A percentile compares a stretch with the other conserved stretches of the same genome.
Evolutionary conservation across 2,329 filamentous ascomycete species (phyloP).

Genomic region (Colletotrichum karsti): DNA sequence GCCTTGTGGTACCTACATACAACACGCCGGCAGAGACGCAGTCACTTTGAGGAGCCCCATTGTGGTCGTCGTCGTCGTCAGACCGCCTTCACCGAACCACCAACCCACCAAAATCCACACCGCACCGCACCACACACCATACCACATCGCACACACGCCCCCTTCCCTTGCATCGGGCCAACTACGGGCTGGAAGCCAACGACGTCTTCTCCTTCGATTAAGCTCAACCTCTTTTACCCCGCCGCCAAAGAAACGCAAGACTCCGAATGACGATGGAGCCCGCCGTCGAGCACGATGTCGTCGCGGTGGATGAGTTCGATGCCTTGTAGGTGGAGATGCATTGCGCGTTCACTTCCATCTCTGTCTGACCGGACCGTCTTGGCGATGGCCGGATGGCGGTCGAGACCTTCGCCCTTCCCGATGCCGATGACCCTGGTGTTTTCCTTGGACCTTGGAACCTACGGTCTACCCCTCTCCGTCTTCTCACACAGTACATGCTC

Average conservation of each 20-base stretch:
- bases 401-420: background rate
- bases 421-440: background rate
- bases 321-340: conserved; percentile 54
- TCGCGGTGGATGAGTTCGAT: conserved; percentile 62
- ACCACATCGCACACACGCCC: background rate
- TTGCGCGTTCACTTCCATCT: conserved; percentile 6
- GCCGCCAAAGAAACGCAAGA: too few relatives aligned
- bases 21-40: background rate
- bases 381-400: background rate
- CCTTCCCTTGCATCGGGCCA: background rate
- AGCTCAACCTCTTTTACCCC: too few relatives aligned
- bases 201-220: too few relatives aligned
- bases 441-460: background rate
- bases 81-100: conserved; percentile 5
- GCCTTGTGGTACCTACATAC: background rate
- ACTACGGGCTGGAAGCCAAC: too few relatives aligned
- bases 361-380: background rate
- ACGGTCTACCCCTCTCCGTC: background rate
- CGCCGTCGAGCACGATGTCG: conserved; percentile 47
- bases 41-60: too few relatives aligned
- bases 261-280: conserved; percentile 36
- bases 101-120: background rate
- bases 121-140: too few relatives aligned
- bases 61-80: conserved; percentile 10
- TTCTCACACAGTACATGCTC: conserved; percentile 27